A percentile compares a stretch with the other conserved stretches of the same genome.
These are phyloP conservation scores for Starmerella kuoi DNA, from an alignment of 805 yeast species.

Conservation along the genomic window DNA sequence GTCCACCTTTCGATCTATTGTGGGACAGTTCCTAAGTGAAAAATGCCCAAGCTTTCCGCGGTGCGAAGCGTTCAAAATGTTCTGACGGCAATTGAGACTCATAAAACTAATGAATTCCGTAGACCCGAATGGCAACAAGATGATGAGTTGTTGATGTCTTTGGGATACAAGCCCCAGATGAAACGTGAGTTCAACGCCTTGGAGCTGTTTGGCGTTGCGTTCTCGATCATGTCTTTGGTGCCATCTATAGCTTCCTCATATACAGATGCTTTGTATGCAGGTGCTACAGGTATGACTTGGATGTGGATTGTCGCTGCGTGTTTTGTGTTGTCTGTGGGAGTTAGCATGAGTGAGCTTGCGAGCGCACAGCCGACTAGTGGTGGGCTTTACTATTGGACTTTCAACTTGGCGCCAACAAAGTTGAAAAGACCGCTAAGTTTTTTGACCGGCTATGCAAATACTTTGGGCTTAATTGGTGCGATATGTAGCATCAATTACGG, in stretches of 20 bases:
- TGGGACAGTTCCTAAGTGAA: background rate
- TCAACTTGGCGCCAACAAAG: conserved; percentile 48
- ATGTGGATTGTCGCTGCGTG: conserved; percentile 54
- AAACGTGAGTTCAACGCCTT: conserved; percentile 46
- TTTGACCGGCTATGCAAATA: conserved; percentile 54
- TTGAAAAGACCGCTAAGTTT: conserved; percentile 44
- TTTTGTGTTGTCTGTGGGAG: conserved; percentile 47
- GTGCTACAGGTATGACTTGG: conserved; percentile 58
- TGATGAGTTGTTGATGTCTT: conserved; percentile 32
- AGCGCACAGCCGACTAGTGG: conserved; percentile 66
- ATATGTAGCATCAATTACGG: conserved; percentile 61
- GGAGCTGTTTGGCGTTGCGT: conserved; percentile 61
- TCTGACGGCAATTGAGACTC: conserved; percentile 8
- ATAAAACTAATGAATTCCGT: conserved; percentile 3
- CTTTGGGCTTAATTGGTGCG: conserved; percentile 55
- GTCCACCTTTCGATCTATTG: too few species aligned
- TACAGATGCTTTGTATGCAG: conserved; percentile 44
- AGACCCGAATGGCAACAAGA: conserved; percentile 18
- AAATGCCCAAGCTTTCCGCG: conserved; percentile 1
- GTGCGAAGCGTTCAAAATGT: conserved; percentile 7
- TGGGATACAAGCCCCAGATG: conserved; percentile 62
- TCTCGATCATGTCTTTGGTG: conserved; percentile 54
- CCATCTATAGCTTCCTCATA: conserved; percentile 52
- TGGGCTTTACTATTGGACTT: conserved; percentile 60
- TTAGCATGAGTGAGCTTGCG: conserved; percentile 53